Evolutionary conservation across 116 monocot genomes (phyloP).

Genomic region (Cymodocea nodosa): DNA sequence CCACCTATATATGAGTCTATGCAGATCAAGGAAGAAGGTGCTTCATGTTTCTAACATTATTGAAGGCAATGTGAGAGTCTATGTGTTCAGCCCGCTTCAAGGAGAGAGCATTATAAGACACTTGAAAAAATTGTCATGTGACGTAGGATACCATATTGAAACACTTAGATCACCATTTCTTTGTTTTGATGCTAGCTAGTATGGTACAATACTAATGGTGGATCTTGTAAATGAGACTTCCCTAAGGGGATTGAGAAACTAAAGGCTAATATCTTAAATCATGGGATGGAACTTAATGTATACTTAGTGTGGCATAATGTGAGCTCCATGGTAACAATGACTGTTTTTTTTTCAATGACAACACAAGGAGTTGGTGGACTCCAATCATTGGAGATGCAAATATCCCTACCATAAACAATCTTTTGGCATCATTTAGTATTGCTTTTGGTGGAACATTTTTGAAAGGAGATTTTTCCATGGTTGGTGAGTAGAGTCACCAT

Average conservation of each 20-base stretch:
- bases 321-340: slow-evolving; percentile 95
- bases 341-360: slow-evolving; percentile 98
- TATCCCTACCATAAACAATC: slow-evolving; percentile 87
- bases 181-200: slow-evolving; percentile 83
- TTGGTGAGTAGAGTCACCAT: slow-evolving; percentile 89
- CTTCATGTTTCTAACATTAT: slow-evolving; percentile 69
- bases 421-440: slow-evolving; percentile 79
- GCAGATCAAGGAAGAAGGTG: slow-evolving; percentile 94
- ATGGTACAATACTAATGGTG: slow-evolving; percentile 90
- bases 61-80: slow-evolving; percentile 68
- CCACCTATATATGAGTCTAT: slow-evolving; percentile 80
- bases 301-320: slow-evolving; percentile 98
- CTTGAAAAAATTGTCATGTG: slow-evolving; percentile 68
- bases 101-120: slow-evolving; percentile 23
- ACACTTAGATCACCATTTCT: slow-evolving; percentile 92
- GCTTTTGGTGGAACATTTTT: slow-evolving; percentile 92
- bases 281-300: slow-evolving; percentile 63
- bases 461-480: slow-evolving; percentile 78
- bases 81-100: slow-evolving; percentile 50
- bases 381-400: slow-evolving; percentile 98
- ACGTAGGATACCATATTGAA: slow-evolving; percentile 87
- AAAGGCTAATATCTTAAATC: slow-evolving; percentile 59
- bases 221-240: slow-evolving; percentile 98
- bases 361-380: slow-evolving; percentile 99
- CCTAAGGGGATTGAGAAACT: slow-evolving; percentile 88